Base-by-base conservation (phyloP, 192 early-diverging fungal genomes). In the Dissophora ornata region DNA sequence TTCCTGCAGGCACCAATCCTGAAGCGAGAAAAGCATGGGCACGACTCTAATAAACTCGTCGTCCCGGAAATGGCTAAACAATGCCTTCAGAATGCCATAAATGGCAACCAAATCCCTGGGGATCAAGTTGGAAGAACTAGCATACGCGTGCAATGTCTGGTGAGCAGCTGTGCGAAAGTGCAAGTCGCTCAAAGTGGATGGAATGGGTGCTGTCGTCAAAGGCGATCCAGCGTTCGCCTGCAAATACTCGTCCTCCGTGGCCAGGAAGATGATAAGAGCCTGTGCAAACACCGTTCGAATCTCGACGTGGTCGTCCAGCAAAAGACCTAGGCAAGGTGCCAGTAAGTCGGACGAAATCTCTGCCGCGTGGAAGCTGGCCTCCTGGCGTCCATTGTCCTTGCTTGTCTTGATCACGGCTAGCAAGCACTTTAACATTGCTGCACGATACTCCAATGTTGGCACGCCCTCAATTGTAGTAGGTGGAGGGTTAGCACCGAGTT, bases 341-440 rank as follows among this genome's bases (percentile, higher is more conserved):
- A 80, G 71, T 3, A 79, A 40, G 34, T 83, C 82, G 38, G 80
- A 55, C 10, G 74, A 73, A 40, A 83, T 57, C 19, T 81, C 69
- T 40, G 57, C 33, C n/a, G 56, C 56, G 25, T 68, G 53, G 42
- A 66, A 67, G 49, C 63, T 78, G 41, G 69, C 71, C 13, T 63
- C 59, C 24, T 61, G 67, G 18, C 56, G 64, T 30, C 69, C 71
- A 42, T 57, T 57, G 41, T 85, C 62, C 53, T 82, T 81, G 41
- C 71, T 80, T 18, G 71, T 71, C 47, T 71, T 62, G 38, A 80
- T 60, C 33, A 87, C 67, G 16, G 80, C 65, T 57, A 71, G 47
- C 18, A 88, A 65, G 70, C 87, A 86, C 33, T 75, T 73, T 12
- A 88, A 53, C 19, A 83, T 53, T 15, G 80, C 62, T 45, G 59